phyloP scores from a whole-genome alignment of 345 rosid genomes.

The Excoecaria cochinchinensis region DNA sequence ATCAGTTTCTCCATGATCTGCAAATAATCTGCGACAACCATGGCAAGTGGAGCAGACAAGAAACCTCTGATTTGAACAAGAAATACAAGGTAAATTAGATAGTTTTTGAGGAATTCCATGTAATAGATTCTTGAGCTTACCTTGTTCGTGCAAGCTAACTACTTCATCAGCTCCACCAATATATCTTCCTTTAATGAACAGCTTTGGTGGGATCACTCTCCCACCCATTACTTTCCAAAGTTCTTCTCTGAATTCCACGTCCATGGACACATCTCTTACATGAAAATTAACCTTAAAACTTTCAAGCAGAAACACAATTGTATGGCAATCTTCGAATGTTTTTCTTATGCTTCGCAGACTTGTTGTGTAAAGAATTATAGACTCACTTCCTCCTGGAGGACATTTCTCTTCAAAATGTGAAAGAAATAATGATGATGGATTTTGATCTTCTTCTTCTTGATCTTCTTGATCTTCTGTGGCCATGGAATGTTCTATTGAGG shows the following conservation, averaged over 20 bases:
- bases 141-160: slow-evolving; percentile 65
- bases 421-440: slow-evolving; percentile 8
- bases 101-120: slow-evolving; percentile 41
- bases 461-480: slow-evolving; percentile 17
- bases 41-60: slow-evolving; percentile 65
- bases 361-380: slow-evolving; percentile 75
- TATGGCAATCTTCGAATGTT: slow-evolving; percentile 74
- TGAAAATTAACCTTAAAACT: slow-evolving; percentile 51
- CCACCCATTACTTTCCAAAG: slow-evolving; percentile 57
- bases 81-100: slow-evolving; percentile 34
- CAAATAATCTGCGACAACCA: slow-evolving; percentile 64
- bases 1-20: slow-evolving; percentile 17
- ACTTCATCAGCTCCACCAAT: slow-evolving; percentile 91
- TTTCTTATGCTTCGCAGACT: slow-evolving; percentile 74
- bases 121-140: slow-evolving; percentile 74
- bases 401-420: slow-evolving; percentile 49
- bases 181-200: slow-evolving; percentile 72
- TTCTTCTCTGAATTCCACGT: slow-evolving; percentile 73
- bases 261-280: slow-evolving; percentile 82
- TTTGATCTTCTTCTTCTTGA: background rate
- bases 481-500: background rate
- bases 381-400: slow-evolving; percentile 67
- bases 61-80: slow-evolving; percentile 59
- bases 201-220: slow-evolving; percentile 66
- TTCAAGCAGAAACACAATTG: slow-evolving; percentile 55